Percentiles rank a stretch among this genome's conserved stretches.
These are phyloP conservation scores for Heliosperma pusillum DNA, from an alignment of 148 eudicot genomes.

Conservation along the genomic window DNA sequence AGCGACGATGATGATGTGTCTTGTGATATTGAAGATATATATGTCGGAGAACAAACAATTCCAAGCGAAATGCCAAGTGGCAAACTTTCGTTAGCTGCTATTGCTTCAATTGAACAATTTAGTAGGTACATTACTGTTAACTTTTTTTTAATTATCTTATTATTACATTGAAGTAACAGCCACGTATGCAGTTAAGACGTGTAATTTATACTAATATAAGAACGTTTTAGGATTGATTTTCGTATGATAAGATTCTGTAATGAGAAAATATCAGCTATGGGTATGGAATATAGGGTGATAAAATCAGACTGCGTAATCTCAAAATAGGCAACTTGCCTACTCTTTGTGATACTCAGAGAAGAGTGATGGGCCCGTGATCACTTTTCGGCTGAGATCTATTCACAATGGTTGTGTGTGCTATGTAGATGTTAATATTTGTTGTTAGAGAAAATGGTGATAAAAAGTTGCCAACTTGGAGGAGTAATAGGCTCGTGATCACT, in stretches of 20 bases:
- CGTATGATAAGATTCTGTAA: background rate
- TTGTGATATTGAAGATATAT: slow-evolving; percentile 54
- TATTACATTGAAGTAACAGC: background rate
- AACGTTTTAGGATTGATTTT: background rate
- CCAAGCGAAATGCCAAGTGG: slow-evolving; percentile 56
- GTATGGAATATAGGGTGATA: background rate
- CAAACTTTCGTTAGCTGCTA: slow-evolving; percentile 65
- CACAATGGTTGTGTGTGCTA: too few relatives aligned
- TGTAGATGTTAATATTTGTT: too few relatives aligned
- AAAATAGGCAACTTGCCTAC: background rate
- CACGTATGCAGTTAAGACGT: background rate
- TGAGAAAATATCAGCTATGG: background rate
- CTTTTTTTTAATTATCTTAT: background rate
- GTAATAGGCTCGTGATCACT: too few relatives aligned
- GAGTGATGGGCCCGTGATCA: too few relatives aligned
- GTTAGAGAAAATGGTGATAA: too few relatives aligned
- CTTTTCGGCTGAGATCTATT: too few relatives aligned
- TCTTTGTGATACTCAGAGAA: background rate
- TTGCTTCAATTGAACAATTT: slow-evolving; percentile 81
- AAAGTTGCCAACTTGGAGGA: too few relatives aligned
- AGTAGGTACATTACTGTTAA: slow-evolving; percentile 54
- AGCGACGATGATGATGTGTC: slow-evolving; percentile 32
- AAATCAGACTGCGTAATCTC: background rate
- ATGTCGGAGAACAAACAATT: slow-evolving; percentile 64
- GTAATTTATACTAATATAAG: background rate